Base-by-base conservation (phyloP, 805 yeast species). In the Suhomyces xylopsoci region DNA sequence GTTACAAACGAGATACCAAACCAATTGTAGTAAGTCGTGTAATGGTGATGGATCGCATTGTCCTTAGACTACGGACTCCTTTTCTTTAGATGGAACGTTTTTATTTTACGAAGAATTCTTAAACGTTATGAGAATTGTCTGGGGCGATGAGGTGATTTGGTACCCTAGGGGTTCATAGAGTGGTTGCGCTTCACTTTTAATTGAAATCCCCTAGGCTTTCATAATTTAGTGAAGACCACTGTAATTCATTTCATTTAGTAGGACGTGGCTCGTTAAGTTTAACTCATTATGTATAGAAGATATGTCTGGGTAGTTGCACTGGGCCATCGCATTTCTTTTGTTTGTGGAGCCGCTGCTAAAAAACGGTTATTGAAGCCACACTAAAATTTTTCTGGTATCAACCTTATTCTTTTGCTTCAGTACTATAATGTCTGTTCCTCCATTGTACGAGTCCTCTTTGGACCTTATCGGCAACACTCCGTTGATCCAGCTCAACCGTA, bases 381-480 rank as follows among this genome's bases (percentile, higher is more conserved):
- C 47, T n/a, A 46, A 30, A 24, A 44, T 28, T 32, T 32, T 50
- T 36, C 32, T 44, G 14, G 2, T n/a, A 15, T 36, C 41, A 9
- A 38, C 24, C 24, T 38, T 6, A 12, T 28, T 28, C 32, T 28
- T 28, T 28, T 28, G n/a, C 32, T 28, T 28, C 3, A 28, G 32
- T 10, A 28, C 32, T 28, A 12, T 28, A 28, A 47, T 48, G 56
- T 14, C 53, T 9, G 40, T 62, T 25, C 58, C 61, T 41, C 74
- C 80, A 7, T 58, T 73, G n/a, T 67, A 73, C 20, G 78, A 80
- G 45, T 75, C 81, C 62, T 84, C 85, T 49, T 76, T 89, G 48
- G 91, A 88, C 55, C 81, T 87, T 64, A 89, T 89, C 57, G 96
- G 96, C 50, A 84, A 88, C 78, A 89, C 96, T 8, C 96, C 96